Evolutionary conservation across 805 yeast species (phyloP), one percentile per base, ranked within the genome.

Genomic region (Metschnikowia aberdeeniae): DNA sequence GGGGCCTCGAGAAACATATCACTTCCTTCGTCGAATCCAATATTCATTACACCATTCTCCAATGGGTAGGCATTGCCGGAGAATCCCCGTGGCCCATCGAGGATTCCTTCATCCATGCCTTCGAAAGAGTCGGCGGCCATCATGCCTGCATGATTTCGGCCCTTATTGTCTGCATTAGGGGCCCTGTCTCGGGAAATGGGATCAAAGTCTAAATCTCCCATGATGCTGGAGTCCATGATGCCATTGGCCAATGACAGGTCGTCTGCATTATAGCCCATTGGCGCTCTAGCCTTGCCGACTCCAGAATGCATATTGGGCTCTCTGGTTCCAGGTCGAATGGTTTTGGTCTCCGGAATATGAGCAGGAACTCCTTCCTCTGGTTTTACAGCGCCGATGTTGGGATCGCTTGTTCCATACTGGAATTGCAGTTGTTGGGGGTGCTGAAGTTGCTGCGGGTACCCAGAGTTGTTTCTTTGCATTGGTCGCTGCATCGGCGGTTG

Each of bases 131-230:
- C 40, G 27, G 26, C 5, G n/a, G 34, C 40, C 34, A 29, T 37
- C 40, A 37, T 37, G 40, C 40, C 40, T 17, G 40, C 40, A 37
- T 37, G 40, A 29, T 37, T 37, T 19, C 20, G 33, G 29, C 34
- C 20, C n/a, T 29, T 34, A 7, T 29, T 33, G 27, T 29, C 40
- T n/a, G 34, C 19, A 37, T 37, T 36, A 11, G 22, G 26, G 14
- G 40, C 40, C 32, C 24, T 34, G 8, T 37, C 34, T 8, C 40
- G 19, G 34, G 40, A 26, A 8, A 30, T 30, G 27, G 27, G 12
- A 9, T 37, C 40, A 13, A 37, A 37, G 19, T 30, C 40, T 20
- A 37, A 37, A 13, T 37, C 40, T 20, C 27, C 9, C 40, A 37
- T 37, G 13, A 37, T 37, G 19, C 22, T 37, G 10, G 40, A 22